These are phyloP conservation scores for Eimeria zaria DNA, from an alignment of 169 alveolate species.

Conservation along the genomic window DNA sequence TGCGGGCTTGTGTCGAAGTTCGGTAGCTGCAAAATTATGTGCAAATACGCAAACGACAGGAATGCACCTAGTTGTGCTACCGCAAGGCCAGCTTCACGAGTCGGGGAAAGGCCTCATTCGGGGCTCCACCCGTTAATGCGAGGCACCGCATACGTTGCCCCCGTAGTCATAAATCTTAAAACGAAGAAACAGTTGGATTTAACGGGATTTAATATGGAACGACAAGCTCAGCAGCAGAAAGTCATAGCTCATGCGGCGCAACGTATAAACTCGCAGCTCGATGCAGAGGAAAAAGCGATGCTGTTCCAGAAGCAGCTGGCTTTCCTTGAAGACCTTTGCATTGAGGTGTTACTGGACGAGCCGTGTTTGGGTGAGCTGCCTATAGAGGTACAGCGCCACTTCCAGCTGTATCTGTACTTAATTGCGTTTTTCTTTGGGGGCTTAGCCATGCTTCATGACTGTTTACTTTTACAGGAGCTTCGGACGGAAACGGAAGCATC, in stretches of 20 bases:
- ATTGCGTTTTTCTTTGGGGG: neutral
- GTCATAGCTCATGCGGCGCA: neutral
- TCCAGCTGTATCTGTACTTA: neutral
- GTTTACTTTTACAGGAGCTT: slow-evolving; percentile 49
- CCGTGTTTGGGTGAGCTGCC: slow-evolving; percentile 49
- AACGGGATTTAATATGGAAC: neutral
- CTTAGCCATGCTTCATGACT: neutral
- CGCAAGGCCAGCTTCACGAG: neutral
- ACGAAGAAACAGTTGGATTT: neutral
- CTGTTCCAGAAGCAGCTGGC: slow-evolving; percentile 39
- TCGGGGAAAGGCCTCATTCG: neutral
- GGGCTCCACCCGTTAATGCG: too few relatives aligned
- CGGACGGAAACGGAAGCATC: slow-evolving; percentile 53
- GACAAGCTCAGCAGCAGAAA: slow-evolving; percentile 1
- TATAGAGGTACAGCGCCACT: neutral
- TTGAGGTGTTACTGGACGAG: slow-evolving; percentile 68
- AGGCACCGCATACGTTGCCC: neutral
- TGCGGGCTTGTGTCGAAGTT: slow-evolving; percentile 53
- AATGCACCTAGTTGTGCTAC: neutral
- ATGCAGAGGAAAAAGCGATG: neutral
- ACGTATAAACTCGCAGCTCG: slow-evolving; percentile 12
- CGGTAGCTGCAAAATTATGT: slow-evolving; percentile 27
- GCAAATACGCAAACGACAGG: neutral
- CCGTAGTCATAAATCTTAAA: neutral
- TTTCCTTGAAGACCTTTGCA: slow-evolving; percentile 56